phyloP scores from a whole-genome alignment of 2,329 filamentous ascomycete species.

The Aspergillus quadrilineatus region DNA sequence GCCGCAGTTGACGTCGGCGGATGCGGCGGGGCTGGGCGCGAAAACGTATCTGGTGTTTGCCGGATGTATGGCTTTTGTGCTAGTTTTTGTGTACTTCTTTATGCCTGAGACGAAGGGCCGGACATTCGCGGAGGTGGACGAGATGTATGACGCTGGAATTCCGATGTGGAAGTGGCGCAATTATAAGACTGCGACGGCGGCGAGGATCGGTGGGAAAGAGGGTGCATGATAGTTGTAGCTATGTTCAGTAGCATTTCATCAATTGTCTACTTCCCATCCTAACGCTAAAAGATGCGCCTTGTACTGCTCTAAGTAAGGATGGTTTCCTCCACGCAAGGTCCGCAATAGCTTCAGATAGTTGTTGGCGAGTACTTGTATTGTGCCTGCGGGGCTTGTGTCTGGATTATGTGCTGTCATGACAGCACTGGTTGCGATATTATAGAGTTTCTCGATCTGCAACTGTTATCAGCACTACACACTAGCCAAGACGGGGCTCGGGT shows the following conservation, averaged over 20 bases:
- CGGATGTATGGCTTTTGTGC: constrained; percentile 31
- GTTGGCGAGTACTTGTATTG: constrained; percentile 26
- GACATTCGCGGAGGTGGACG: constrained; percentile 36
- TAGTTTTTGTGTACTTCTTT: constrained; percentile 29
- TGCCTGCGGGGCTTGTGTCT: neutral
- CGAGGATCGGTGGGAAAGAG: neutral
- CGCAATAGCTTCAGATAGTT: constrained; percentile 34
- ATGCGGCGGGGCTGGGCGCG: constrained; percentile 34
- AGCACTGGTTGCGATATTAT: constrained; percentile 38
- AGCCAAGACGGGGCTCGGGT: neutral
- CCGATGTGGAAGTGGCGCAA: constrained; percentile 35
- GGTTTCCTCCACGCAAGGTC: constrained; percentile 37
- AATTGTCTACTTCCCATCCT: neutral
- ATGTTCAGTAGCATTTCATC: neutral
- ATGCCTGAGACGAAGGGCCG: constrained; percentile 34
- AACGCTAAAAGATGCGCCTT: constrained; percentile 29
- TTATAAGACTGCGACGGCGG: constrained; percentile 23
- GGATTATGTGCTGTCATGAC: constrained; percentile 29
- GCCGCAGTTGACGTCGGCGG: constrained; percentile 34
- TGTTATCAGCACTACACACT: constrained; percentile 9
- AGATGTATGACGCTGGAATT: constrained; percentile 34
- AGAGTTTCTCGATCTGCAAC: constrained; percentile 40
- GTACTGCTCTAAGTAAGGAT: constrained; percentile 37
- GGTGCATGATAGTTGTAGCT: neutral
- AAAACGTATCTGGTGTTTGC: constrained; percentile 38